Percentiles rank a stretch among this genome's conserved stretches.
phyloP scores from a whole-genome alignment of 225 moss, liverwort and hornwort species.

The Bryum argenteum region DNA sequence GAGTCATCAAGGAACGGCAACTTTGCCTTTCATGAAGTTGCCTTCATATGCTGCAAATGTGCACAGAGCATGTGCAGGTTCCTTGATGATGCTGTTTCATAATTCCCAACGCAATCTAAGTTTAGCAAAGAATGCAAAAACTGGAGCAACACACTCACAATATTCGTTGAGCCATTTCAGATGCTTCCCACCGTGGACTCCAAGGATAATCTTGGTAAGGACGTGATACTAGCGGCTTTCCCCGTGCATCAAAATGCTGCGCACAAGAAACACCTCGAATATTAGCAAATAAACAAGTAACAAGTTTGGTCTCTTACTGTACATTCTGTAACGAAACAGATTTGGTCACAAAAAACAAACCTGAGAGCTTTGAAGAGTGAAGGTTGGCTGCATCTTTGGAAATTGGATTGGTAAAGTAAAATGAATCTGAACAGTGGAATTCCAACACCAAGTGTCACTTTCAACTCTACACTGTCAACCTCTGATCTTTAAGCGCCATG shows the following conservation, averaged over 20 bases:
- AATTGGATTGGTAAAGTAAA: slow-evolving; percentile 77
- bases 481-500: slow-evolving; percentile 1
- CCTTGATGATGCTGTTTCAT: background rate
- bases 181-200: slow-evolving; percentile 95
- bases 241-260: slow-evolving; percentile 95
- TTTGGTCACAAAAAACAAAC: slow-evolving; percentile 38
- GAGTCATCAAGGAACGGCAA: no score
- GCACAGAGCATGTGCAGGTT: background rate
- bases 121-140: slow-evolving; percentile 11
- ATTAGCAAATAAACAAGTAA: background rate
- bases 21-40: no score
- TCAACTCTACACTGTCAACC: background rate
- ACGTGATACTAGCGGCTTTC: slow-evolving; percentile 79
- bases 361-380: slow-evolving; percentile 94
- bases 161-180: slow-evolving; percentile 91
- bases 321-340: background rate
- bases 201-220: slow-evolving; percentile 89
- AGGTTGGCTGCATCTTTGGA: slow-evolving; percentile 85
- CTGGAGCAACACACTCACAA: slow-evolving; percentile 47
- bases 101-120: background rate
- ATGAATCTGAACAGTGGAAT: slow-evolving; percentile 64
- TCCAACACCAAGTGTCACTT: background rate
- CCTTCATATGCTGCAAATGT: no score
- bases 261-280: slow-evolving; percentile 23
- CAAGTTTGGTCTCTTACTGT: background rate